Evolutionary conservation across 257 asterid species (phyloP).

Genomic region (Solanum corneliomulleri): DNA sequence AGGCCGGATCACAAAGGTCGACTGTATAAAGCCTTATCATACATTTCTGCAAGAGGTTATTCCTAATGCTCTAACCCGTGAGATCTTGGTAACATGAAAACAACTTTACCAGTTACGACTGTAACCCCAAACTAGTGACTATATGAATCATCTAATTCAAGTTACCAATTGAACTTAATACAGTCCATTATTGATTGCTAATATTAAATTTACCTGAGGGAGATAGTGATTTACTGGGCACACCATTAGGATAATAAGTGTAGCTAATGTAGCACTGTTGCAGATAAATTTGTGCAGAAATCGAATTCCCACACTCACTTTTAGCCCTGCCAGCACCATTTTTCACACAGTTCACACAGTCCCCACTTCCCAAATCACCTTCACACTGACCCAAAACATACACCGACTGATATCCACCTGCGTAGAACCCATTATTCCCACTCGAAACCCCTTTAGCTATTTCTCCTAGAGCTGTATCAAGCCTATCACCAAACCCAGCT

Average conservation of each 20-base stretch:
- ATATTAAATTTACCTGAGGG: conserved; percentile 35
- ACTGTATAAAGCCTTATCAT: too few relatives aligned
- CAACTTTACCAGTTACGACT: neutral
- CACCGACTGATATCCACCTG: conserved; percentile 55
- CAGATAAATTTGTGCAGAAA: conserved; percentile 65
- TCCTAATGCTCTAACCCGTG: neutral
- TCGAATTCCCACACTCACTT: conserved; percentile 42
- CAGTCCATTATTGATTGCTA: neutral
- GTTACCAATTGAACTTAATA: neutral
- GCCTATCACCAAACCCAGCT: conserved; percentile 42
- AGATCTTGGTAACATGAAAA: neutral
- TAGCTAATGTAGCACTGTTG: conserved; percentile 64
- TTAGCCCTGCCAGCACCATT: conserved; percentile 37
- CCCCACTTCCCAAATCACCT: conserved; percentile 48
- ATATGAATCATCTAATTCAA: neutral
- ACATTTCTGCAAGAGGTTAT: neutral
- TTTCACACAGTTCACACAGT: conserved; percentile 76
- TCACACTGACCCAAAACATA: conserved; percentile 87
- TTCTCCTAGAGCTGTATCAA: conserved; percentile 51
- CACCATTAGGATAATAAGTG: conserved; percentile 69
- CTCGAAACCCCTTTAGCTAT: conserved; percentile 39
- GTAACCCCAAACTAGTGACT: neutral
- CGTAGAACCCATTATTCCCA: conserved; percentile 45
- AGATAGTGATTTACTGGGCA: conserved; percentile 28
- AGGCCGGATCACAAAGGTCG: too few relatives aligned